Conservation (phyloP, 179 eudicot species). For the Dionaea muscipula region DNA sequence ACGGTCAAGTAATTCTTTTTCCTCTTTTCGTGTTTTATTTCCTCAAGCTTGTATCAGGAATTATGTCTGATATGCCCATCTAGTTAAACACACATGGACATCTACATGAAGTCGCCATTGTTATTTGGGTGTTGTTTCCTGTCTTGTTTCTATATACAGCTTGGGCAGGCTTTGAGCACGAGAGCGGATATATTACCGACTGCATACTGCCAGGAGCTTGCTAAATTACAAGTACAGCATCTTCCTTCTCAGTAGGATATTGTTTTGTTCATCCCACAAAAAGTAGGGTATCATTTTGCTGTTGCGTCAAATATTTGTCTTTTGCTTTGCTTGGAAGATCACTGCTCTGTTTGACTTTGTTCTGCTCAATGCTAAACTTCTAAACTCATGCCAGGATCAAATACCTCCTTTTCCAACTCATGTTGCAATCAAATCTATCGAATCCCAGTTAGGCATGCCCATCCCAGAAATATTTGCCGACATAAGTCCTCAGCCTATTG, state of each 20-base stretch:
- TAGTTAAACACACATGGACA: too few relatives aligned
- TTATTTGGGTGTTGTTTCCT: not conserved
- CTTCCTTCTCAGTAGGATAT: conserved; percentile 1
- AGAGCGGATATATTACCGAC: conserved; percentile 88
- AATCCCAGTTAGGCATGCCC: conserved; percentile 68
- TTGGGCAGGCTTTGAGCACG: conserved; percentile 97
- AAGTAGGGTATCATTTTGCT: not conserved
- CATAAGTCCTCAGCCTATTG: conserved; percentile 78
- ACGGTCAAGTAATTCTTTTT: too few relatives aligned
- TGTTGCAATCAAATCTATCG: conserved; percentile 75
- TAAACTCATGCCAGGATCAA: conserved; percentile 57
- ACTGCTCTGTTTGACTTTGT: not conserved
- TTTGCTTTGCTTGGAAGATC: not conserved
- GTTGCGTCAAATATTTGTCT: not conserved
- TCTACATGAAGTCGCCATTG: not conserved
- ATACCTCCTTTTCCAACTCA: conserved; percentile 86
- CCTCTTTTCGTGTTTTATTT: too few relatives aligned
- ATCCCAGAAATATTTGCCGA: conserved; percentile 78
- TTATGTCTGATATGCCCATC: too few relatives aligned
- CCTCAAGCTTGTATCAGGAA: too few relatives aligned
- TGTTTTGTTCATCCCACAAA: too few relatives aligned
- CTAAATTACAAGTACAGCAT: conserved; percentile 68
- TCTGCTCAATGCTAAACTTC: not conserved
- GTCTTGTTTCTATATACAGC: conserved; percentile 38
- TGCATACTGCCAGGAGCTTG: conserved; percentile 83